Evolutionary conservation across 2,329 filamentous ascomycete genomes (phyloP).

Genomic region (Fusarium gaditjirri): DNA sequence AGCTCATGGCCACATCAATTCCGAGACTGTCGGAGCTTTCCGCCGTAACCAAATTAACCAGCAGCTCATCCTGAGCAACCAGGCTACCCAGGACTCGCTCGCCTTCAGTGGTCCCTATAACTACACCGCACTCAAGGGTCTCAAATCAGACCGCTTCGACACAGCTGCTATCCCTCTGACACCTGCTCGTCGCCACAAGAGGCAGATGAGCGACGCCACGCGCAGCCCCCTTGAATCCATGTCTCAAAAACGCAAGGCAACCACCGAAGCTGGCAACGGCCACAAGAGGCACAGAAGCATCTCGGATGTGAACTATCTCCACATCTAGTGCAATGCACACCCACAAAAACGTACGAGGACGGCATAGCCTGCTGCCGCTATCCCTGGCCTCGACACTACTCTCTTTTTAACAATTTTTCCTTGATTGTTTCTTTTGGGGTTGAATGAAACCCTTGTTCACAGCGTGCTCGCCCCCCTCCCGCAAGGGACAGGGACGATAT

Average conservation of each 20-base stretch:
- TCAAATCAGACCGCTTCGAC: slow-evolving; percentile 73
- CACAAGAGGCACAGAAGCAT: slow-evolving; percentile 71
- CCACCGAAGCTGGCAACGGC: slow-evolving; percentile 52
- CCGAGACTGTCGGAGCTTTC: slow-evolving; percentile 80
- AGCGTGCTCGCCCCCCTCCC: slow-evolving; percentile 31
- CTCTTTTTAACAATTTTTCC: slow-evolving; percentile 33
- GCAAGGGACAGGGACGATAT: slow-evolving; percentile 26
- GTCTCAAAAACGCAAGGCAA: slow-evolving; percentile 67
- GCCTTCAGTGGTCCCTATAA: slow-evolving; percentile 70
- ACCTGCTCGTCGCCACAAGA: slow-evolving; percentile 70
- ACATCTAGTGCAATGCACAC: slow-evolving; percentile 50
- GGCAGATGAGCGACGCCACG: slow-evolving; percentile 54
- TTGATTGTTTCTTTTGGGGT: slow-evolving; percentile 29
- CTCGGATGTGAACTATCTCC: slow-evolving; percentile 63
- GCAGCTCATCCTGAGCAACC: slow-evolving; percentile 68
- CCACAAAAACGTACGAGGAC: slow-evolving; percentile 57
- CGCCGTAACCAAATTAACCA: slow-evolving; percentile 74
- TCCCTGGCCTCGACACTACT: slow-evolving; percentile 56
- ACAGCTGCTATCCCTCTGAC: slow-evolving; percentile 76
- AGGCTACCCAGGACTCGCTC: slow-evolving; percentile 70
- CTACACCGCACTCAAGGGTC: slow-evolving; percentile 68
- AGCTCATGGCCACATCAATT: slow-evolving; percentile 68
- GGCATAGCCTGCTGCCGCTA: slow-evolving; percentile 53
- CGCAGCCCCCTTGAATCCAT: slow-evolving; percentile 62
- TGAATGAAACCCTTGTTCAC: slow-evolving; percentile 32